Base-by-base conservation (phyloP, 2,329 filamentous ascomycete species). In the Talaromyces marneffei region DNA sequence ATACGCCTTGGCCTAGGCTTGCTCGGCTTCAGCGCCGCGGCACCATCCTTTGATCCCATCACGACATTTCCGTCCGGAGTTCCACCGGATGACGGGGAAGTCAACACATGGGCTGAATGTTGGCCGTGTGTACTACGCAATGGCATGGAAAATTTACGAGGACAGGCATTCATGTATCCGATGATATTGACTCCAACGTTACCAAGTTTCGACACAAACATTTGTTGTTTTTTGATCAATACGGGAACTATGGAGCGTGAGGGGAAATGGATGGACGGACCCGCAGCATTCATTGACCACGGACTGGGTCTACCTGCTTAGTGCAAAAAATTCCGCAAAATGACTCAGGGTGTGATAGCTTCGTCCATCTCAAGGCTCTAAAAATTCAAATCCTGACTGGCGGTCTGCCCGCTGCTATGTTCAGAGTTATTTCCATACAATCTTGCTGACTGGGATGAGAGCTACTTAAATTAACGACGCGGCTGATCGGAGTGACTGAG, bases 241-340 rank as follows among this genome's bases (percentile, higher is more conserved):
- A n/a, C n/a, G 40, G n/a, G 20, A 4, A 2, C 7, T n/a, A 48
- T 27, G 20, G 20, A 33, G 7, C 12, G 18, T 44, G 57, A 59
- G 57, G 57, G 57, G 57, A 53, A 52, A 23, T 23, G 3, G 40
- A 54, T 14, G 23, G 50, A 35, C 18, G 52, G 57, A 59, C 57
- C 57, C 57, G 57, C 57, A 40, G 16, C 35, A 18, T 16, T 27
- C 35, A 18, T 16, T 27, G 37, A 29, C 35, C 39, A 29, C 42
- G 33, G 42, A 58, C 56, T 33, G 40, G 42, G 40, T 48, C 42
- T 48, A 18, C 46, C 27, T 52, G 31, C 25, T 18, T 53, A 52
- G 57, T 59, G 57, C 42, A n/a, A 40, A 59, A 59, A 59, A 52
- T 27, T n/a, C n/a, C 18, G 44, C 35, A 53, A 52, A 52, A 42